Evolutionary conservation across 192 early-diverging fungal genomes (phyloP).

Genomic region (Oehlia diaphana): DNA sequence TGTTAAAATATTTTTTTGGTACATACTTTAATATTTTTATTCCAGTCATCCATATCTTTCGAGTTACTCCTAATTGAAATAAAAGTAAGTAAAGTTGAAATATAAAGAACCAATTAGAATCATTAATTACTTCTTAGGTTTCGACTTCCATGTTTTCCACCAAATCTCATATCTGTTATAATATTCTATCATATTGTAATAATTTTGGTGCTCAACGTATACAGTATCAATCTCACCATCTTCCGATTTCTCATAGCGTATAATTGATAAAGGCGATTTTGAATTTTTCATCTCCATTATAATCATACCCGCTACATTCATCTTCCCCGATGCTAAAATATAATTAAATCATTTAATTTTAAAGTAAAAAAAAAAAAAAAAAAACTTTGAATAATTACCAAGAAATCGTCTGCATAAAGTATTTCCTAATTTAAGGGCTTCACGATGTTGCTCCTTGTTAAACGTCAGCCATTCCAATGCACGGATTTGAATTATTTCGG

Average conservation of each 20-base stretch:
- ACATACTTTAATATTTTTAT: neutral
- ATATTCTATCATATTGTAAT: neutral
- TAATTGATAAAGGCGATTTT: constrained; percentile 1
- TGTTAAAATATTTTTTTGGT: neutral
- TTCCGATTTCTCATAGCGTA: neutral
- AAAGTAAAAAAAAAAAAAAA: neutral
- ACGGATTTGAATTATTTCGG: neutral
- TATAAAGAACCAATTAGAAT: neutral
- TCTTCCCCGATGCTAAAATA: constrained; percentile 1
- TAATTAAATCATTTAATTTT: no score
- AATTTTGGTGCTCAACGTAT: neutral
- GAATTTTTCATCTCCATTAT: neutral
- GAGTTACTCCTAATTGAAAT: neutral
- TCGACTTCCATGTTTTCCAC: neutral
- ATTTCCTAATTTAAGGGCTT: constrained; percentile 7
- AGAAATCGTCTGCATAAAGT: constrained; percentile 16
- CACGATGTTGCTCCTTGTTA: neutral
- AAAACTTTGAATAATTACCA: neutral
- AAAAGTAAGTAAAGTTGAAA: neutral
- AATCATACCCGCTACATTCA: neutral
- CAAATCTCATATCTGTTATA: neutral
- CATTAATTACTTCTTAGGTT: neutral
- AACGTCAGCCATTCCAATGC: constrained; percentile 18
- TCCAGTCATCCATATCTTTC: neutral
- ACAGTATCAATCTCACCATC: neutral